Evolutionary conservation across 164 flowering plant species (phyloP).

Genomic region (Umbilicus rupestris): DNA sequence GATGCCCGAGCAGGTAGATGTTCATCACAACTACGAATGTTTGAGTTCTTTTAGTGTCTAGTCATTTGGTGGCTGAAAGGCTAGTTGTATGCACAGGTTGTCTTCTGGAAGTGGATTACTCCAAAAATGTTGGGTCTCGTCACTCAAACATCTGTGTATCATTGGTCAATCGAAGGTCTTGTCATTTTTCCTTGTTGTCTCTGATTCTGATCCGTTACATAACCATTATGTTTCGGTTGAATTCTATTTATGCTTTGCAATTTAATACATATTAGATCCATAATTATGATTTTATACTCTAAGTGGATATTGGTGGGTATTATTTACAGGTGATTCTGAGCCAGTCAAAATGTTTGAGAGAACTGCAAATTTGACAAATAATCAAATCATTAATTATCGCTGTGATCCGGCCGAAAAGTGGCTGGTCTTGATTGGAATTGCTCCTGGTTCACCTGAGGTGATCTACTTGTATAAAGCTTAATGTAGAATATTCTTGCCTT

Average conservation of each 20-base stretch:
- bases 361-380: slow-evolving; percentile 80
- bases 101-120: slow-evolving; percentile 97
- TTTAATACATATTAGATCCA: no score
- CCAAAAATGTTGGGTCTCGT: slow-evolving; percentile 87
- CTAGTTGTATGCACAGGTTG: slow-evolving; percentile 55
- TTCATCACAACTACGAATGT: no score
- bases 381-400: slow-evolving; percentile 87
- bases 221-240: no score
- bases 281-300: no score
- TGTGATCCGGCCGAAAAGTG: slow-evolving; percentile 93
- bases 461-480: no score
- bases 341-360: slow-evolving; percentile 97
- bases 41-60: no score
- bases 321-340: slow-evolving; percentile 64
- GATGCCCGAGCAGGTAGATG: slow-evolving; percentile 88
- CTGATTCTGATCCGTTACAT: no score
- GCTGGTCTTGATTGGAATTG: slow-evolving; percentile 96
- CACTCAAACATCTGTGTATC: slow-evolving; percentile 89
- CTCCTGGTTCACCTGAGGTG: slow-evolving; percentile 97
- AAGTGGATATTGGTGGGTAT: no score
- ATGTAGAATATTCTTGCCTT: no score
- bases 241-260: no score
- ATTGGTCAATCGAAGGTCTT: slow-evolving; percentile 93
- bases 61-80: no score
- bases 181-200: background rate